Evolutionary conservation across 257 asterid genomes (phyloP).

Genomic region (Avicennia marina): DNA sequence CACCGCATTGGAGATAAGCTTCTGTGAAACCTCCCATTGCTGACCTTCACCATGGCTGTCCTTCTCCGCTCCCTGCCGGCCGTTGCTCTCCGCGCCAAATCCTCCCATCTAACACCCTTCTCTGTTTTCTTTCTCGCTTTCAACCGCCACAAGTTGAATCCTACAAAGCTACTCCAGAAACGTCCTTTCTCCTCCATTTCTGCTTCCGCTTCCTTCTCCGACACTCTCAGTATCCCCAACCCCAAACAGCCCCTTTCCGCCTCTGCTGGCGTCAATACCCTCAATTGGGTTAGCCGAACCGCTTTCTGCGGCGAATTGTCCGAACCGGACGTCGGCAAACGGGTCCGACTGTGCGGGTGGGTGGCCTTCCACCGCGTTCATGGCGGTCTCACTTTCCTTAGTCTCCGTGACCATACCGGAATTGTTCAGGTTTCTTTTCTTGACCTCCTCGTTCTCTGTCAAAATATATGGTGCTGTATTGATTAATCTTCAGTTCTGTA

Average conservation of each 20-base stretch:
- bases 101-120: conserved; percentile 25
- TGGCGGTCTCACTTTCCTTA: conserved; percentile 84
- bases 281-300: conserved; percentile 82
- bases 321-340: conserved; percentile 63
- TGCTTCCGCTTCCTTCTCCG: conserved; percentile 35
- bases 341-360: conserved; percentile 96
- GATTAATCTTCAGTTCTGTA: not conserved
- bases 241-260: conserved; percentile 27
- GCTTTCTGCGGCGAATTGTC: conserved; percentile 73
- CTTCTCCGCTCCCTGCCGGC: conserved; percentile 70
- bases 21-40: not conserved
- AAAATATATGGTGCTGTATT: too few relatives aligned
- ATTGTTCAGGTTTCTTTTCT: conserved; percentile 60
- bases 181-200: conserved; percentile 39
- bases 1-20: not conserved
- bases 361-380: conserved; percentile 97
- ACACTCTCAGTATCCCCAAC: conserved; percentile 31
- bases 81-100: conserved; percentile 51
- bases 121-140: conserved; percentile 28
- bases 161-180: conserved; percentile 15
- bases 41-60: conserved; percentile 45
- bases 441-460: not conserved
- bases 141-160: conserved; percentile 19
- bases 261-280: conserved; percentile 29
- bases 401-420: conserved; percentile 91